These are phyloP conservation scores for Ophiocordyceps australis DNA, from an alignment of 2,329 filamentous ascomycete genomes.

Conservation along the genomic window DNA sequence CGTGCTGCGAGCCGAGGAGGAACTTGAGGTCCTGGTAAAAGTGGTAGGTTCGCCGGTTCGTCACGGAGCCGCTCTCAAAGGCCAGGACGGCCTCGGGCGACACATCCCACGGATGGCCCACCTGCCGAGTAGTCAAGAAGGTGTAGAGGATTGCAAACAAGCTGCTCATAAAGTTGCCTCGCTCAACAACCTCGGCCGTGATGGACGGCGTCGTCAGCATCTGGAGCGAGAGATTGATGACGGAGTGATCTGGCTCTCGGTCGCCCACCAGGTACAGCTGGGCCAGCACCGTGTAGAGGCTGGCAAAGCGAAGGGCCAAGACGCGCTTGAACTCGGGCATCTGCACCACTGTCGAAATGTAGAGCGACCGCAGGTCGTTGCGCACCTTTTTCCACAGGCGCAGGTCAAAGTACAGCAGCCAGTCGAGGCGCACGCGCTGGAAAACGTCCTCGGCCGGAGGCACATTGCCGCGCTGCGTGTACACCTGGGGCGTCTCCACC, in stretches of 20 bases:
- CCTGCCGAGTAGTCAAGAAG: conserved; percentile 88
- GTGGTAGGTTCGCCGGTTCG: conserved; percentile 89
- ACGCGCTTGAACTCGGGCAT: conserved; percentile 94
- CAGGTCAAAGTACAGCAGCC: conserved; percentile 85
- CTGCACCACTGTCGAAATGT: conserved; percentile 90
- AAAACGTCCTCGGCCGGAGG: conserved; percentile 74
- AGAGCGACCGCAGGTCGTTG: conserved; percentile 77
- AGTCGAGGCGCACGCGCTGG: conserved; percentile 78
- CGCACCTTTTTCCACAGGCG: conserved; percentile 93
- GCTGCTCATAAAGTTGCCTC: conserved; percentile 89
- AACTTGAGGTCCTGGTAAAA: conserved; percentile 94
- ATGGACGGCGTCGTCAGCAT: conserved; percentile 96
- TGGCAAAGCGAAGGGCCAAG: conserved; percentile 81
- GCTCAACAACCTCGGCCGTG: conserved; percentile 84
- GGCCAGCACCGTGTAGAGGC: conserved; percentile 80
- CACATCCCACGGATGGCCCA: conserved; percentile 82
- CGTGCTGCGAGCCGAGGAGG: conserved; percentile 72
- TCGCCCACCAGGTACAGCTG: conserved; percentile 94
- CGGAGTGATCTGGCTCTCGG: conserved; percentile 90
- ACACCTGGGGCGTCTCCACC: conserved; percentile 62
- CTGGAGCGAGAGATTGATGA: conserved; percentile 92
- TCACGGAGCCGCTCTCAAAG: conserved; percentile 87
- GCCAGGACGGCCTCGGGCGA: conserved; percentile 72
- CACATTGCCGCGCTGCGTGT: conserved; percentile 40
- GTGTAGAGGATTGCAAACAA: conserved; percentile 94